phyloP scores from a whole-genome alignment of 2,329 filamentous ascomycete genomes.

The Pseudocercospora crystallina region DNA sequence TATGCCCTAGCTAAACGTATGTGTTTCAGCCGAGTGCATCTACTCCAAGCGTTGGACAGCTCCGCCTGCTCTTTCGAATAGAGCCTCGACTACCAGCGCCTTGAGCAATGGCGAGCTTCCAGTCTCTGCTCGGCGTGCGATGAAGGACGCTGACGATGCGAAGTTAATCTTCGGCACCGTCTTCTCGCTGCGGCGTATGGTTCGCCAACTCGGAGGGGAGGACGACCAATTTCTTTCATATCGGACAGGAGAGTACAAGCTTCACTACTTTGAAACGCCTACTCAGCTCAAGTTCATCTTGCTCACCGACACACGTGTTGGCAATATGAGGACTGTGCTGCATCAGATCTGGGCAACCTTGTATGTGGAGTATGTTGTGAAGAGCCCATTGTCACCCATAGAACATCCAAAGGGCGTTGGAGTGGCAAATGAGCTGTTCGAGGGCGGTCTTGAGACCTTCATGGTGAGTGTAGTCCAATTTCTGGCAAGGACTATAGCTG shows the following conservation, averaged over 20 bases:
- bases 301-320: conserved; percentile 74
- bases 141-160: conserved; percentile 68
- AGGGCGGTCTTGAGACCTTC: conserved; percentile 71
- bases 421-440: conserved; percentile 65
- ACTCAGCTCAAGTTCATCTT: conserved; percentile 95
- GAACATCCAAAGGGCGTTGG: conserved; percentile 63
- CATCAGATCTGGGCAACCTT: conserved; percentile 99
- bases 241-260: conserved; percentile 91
- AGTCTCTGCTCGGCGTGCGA: conserved; percentile 14
- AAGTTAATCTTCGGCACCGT: conserved; percentile 97
- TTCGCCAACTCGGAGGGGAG: conserved; percentile 86
- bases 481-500: too few relatives aligned
- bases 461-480: conserved; percentile 40
- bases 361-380: conserved; percentile 87
- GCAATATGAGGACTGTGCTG: conserved; percentile 85
- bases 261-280: conserved; percentile 98
- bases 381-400: conserved; percentile 61
- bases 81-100: conserved; percentile 9
- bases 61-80: conserved; percentile 33
- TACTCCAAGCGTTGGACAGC: conserved; percentile 80
- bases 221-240: conserved; percentile 93
- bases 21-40: conserved; percentile 81
- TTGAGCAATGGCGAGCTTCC: conserved; percentile 14
- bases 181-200: conserved; percentile 96
- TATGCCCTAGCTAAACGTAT: conserved; percentile 3